These are phyloP conservation scores for Hypoxylon intermedium DNA, from an alignment of 495 filamentous ascomycete species.

Conservation along the genomic window DNA sequence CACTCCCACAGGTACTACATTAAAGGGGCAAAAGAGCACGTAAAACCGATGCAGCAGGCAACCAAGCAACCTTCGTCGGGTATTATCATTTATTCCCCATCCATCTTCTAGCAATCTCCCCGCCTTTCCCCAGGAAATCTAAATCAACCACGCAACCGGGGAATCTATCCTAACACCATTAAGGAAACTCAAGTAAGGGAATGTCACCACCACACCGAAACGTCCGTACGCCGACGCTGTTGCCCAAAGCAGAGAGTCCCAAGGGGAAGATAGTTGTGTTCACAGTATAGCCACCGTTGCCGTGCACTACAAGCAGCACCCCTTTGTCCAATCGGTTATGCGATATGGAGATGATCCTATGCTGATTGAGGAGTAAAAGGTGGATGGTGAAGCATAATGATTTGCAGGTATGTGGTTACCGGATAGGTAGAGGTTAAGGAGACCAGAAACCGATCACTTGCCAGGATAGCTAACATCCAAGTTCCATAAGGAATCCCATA, in stretches of 20 bases:
- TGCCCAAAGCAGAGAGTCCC: conserved; percentile 17
- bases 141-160: conserved; percentile 3
- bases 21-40: neutral
- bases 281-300: too few species aligned
- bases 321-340: too few species aligned
- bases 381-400: neutral
- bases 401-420: neutral
- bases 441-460: conserved; percentile 24
- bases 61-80: neutral
- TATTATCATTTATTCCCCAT: neutral
- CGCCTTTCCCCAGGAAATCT: neutral
- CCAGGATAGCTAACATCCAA: conserved; percentile 54
- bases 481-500: conserved; percentile 64
- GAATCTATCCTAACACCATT: conserved; percentile 18
- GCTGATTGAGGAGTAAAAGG: neutral
- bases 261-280: conserved; percentile 2
- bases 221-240: conserved; percentile 29
- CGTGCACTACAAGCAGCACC: conserved; percentile 1
- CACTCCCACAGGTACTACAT: too few species aligned
- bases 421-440: neutral
- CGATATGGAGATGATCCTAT: too few species aligned
- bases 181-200: neutral
- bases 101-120: conserved; percentile 21
- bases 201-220: neutral
- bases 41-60: neutral